phyloP scores from a whole-genome alignment of 805 yeast species.

The Yarrowia sp. region DNA sequence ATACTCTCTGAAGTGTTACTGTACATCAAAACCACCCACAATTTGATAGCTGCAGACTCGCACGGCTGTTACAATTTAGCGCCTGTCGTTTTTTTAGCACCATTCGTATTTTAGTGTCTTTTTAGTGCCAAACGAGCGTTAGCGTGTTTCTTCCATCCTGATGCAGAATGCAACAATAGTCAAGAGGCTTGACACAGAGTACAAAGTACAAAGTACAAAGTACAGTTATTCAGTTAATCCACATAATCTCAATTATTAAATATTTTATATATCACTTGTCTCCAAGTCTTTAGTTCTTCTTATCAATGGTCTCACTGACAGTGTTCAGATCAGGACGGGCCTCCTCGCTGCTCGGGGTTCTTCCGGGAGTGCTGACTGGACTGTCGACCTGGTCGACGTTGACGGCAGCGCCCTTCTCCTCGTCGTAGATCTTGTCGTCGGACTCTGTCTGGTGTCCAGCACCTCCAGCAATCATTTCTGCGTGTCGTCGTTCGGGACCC shows the following conservation, averaged over 20 bases:
- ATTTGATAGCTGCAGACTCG: too few species aligned
- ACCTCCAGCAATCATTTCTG: slow-evolving; percentile 41
- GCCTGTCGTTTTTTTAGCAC: slow-evolving; percentile 1
- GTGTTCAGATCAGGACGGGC: too few species aligned
- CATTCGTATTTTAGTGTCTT: background rate
- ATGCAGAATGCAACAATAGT: too few species aligned
- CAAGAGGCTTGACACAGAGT: too few species aligned
- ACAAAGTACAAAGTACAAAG: too few species aligned
- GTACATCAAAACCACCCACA: too few species aligned
- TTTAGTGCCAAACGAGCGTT: background rate
- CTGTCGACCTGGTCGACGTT: background rate
- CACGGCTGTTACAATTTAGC: slow-evolving; percentile 1
- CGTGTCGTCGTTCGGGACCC: slow-evolving; percentile 61
- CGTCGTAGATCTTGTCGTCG: slow-evolving; percentile 24
- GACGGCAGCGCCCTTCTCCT: slow-evolving; percentile 5
- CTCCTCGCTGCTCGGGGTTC: background rate
- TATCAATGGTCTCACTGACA: too few species aligned
- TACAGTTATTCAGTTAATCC: too few species aligned
- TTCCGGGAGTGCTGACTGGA: background rate
- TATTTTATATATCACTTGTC: background rate
- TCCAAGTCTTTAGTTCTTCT: too few species aligned
- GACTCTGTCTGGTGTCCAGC: slow-evolving; percentile 36
- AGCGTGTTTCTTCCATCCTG: too few species aligned
- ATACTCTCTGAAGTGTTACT: too few species aligned
- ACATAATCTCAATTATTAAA: background rate